These are phyloP conservation scores for Aspergillus cejpii DNA, from an alignment of 2,329 filamentous ascomycete species.

Conservation along the genomic window DNA sequence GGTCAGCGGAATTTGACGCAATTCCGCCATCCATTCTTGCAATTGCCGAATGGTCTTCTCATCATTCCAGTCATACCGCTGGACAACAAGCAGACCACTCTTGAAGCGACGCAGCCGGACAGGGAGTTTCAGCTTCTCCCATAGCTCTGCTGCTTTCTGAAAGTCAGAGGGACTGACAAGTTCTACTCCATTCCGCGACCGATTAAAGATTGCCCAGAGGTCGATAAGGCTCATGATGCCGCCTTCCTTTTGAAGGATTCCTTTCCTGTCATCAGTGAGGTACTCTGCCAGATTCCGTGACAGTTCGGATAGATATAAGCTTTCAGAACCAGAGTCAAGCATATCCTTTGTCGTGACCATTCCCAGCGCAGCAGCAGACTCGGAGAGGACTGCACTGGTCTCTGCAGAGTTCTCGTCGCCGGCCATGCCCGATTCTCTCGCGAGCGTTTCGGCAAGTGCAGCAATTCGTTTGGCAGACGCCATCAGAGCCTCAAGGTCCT, in stretches of 20 bases:
- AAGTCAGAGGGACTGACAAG: slow-evolving; percentile 88
- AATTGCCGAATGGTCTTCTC: slow-evolving; percentile 77
- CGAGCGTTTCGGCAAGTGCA: slow-evolving; percentile 81
- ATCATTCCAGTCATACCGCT: slow-evolving; percentile 79
- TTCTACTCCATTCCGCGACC: slow-evolving; percentile 86
- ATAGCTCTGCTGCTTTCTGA: slow-evolving; percentile 77
- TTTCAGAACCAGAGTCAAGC: slow-evolving; percentile 71
- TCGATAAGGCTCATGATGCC: slow-evolving; percentile 87
- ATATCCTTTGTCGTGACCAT: slow-evolving; percentile 94
- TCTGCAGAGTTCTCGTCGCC: slow-evolving; percentile 58
- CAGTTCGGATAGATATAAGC: slow-evolving; percentile 81
- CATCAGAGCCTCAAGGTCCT: slow-evolving; percentile 94
- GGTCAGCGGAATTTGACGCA: slow-evolving; percentile 60
- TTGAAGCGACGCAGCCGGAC: slow-evolving; percentile 83
- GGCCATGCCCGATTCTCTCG: slow-evolving; percentile 57
- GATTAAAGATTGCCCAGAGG: slow-evolving; percentile 91
- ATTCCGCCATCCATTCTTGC: slow-evolving; percentile 66
- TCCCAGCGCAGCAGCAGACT: slow-evolving; percentile 76
- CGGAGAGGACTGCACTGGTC: slow-evolving; percentile 66
- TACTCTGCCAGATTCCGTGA: slow-evolving; percentile 82
- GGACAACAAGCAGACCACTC: slow-evolving; percentile 89
- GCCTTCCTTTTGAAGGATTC: slow-evolving; percentile 69
- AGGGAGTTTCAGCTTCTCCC: slow-evolving; percentile 80
- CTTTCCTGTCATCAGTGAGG: slow-evolving; percentile 73
- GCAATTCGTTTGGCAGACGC: slow-evolving; percentile 95